A percentile compares a stretch with the other conserved stretches of the same genome.
These are phyloP conservation scores for Aspergillus chevalieri DNA, from an alignment of 2,329 filamentous ascomycete genomes.

Conservation along the genomic window DNA sequence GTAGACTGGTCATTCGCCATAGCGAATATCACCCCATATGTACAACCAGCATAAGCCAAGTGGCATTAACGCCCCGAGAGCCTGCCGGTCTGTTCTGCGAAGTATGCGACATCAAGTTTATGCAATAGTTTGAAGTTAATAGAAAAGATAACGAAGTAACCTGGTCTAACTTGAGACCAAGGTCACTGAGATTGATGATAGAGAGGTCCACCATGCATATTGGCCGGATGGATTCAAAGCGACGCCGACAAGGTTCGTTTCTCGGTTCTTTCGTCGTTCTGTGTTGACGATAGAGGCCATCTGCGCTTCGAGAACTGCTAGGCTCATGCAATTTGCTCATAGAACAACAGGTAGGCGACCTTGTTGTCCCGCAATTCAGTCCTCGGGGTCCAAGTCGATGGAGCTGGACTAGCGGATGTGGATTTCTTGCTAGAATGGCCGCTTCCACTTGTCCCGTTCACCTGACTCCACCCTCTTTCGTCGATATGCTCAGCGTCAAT, in stretches of 20 bases:
- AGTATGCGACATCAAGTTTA: not conserved
- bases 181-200: not conserved
- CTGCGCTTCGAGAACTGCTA: not conserved
- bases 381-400: conserved; percentile 45
- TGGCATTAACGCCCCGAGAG: not conserved
- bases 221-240: not conserved
- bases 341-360: conserved; percentile 94
- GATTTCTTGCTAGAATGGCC: conserved; percentile 61
- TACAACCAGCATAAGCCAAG: not conserved
- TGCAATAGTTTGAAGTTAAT: not conserved
- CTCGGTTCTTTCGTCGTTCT: not conserved
- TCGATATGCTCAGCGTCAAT: conserved; percentile 63
- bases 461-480: conserved; percentile 72
- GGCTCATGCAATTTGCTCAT: conserved; percentile 60
- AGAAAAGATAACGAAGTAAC: not conserved
- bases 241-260: not conserved
- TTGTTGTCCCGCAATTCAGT: conserved; percentile 80
- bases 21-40: conserved; percentile 1
- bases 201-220: not conserved
- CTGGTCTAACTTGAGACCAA: not conserved
- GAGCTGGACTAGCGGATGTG: conserved; percentile 54
- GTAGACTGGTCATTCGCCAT: not conserved
- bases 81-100: not conserved
- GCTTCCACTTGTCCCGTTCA: conserved; percentile 53
- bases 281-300: not conserved